Conservation (phyloP, 2,329 filamentous ascomycete genomes). For the Beauveria varroae region DNA sequence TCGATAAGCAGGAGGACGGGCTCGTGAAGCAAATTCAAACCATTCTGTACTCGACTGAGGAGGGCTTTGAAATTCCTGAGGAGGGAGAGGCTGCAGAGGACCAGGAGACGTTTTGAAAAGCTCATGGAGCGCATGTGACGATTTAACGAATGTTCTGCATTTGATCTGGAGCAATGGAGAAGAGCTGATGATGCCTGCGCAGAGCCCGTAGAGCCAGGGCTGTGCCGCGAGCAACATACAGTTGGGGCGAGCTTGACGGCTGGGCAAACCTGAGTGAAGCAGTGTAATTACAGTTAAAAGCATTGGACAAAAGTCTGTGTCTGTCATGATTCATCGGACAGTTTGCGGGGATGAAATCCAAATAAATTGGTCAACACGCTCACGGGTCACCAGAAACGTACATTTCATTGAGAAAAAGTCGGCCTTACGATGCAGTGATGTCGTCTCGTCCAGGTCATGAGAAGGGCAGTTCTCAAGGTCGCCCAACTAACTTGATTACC, state of each 20-base stretch:
- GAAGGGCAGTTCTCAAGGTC: no score
- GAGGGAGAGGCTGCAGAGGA: slow-evolving; percentile 66
- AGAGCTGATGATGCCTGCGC: not conserved
- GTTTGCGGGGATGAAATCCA: not conserved
- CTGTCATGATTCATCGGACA: not conserved
- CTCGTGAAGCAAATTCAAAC: slow-evolving; percentile 93
- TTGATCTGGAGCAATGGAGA: not conserved
- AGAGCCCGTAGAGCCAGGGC: not conserved
- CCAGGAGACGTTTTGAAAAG: slow-evolving; percentile 66
- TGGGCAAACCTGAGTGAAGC: not conserved
- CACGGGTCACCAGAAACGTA: not conserved
- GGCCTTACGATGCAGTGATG: not conserved
- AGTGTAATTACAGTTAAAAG: slow-evolving; percentile 9
- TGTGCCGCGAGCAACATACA: not conserved
- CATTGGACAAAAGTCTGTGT: not conserved
- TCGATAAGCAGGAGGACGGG: slow-evolving; percentile 89
- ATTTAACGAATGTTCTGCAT: slow-evolving; percentile 8
- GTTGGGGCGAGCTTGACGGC: not conserved
- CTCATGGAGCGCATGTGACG: not conserved
- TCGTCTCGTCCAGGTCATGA: not conserved
- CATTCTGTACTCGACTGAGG: slow-evolving; percentile 95
- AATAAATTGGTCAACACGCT: not conserved
- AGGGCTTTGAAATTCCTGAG: slow-evolving; percentile 82
- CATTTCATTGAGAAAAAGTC: not conserved
- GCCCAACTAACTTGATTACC: no score